A percentile compares a stretch with the other conserved stretches of the same genome.
phyloP scores from a whole-genome alignment of 306 rosid genomes.

The Lathyrus sativus region DNA sequence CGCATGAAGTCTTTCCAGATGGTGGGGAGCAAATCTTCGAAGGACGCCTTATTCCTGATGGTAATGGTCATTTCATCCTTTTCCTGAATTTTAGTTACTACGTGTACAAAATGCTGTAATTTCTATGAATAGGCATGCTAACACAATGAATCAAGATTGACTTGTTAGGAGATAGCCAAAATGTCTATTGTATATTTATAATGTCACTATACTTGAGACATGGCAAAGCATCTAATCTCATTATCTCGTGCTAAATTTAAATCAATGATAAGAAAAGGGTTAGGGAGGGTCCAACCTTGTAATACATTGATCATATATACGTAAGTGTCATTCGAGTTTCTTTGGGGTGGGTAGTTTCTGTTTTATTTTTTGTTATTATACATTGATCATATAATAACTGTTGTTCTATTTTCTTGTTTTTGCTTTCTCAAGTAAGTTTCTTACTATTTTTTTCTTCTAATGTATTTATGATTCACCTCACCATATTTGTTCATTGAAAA shows the following conservation, averaged over 20 bases:
- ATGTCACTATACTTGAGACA: not conserved
- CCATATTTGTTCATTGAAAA: not conserved
- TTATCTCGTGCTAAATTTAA: constrained; percentile 2
- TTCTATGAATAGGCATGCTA: constrained; percentile 15
- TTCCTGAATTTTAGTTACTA: constrained; percentile 13
- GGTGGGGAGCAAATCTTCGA: constrained; percentile 69
- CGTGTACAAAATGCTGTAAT: constrained; percentile 19
- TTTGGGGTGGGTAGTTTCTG: not conserved
- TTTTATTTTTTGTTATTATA: not conserved
- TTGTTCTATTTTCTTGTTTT: not conserved
- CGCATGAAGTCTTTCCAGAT: constrained; percentile 79
- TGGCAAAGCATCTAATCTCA: not conserved
- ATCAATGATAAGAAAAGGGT: not conserved
- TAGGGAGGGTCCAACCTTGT: constrained; percentile 4
- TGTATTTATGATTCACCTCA: too few species aligned
- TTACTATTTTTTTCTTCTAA: too few species aligned
- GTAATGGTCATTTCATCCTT: constrained; percentile 47
- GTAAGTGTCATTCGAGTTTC: not conserved
- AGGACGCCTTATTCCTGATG: constrained; percentile 74
- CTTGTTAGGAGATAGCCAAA: constrained; percentile 7
- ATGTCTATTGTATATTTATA: not conserved
- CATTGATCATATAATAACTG: not conserved
- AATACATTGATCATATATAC: too few species aligned
- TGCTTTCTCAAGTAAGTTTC: not conserved
- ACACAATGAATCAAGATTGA: not conserved